Base-by-base conservation (phyloP, 2,329 filamentous ascomycete species). In the Exophiala spinifera region DNA sequence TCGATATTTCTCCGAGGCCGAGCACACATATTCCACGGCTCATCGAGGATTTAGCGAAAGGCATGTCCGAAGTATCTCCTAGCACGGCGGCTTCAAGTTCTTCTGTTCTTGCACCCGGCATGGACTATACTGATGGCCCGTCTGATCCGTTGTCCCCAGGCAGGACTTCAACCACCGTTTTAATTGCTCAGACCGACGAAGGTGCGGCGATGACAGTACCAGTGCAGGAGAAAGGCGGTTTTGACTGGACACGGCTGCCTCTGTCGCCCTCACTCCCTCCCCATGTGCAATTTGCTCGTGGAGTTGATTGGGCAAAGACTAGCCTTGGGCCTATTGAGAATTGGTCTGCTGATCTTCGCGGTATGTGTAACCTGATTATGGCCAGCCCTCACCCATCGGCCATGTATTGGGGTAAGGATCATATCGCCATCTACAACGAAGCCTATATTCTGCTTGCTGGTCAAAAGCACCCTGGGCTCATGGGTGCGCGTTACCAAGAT, bases 321-420 rank as follows among this genome's bases (percentile, higher is more conserved):
- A 74, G 84, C 3, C 74, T 94, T 1, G 89, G 89, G 0, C 86
- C 88, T 0, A 89, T 94, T 17, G 85, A 88, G 59, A 73, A 77
- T 45, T 95, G 89, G 88, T 74, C 80, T 1, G 73, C 81, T 25
- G 87, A 91, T 63, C 72, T 94, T 46, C 80, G 89, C 50, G 82
- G 84, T 59, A 89, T 91, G 84, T 86, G 87, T 46, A 92, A 91
- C 67, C 72, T 92, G 40, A 83, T 95, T 62, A 91, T 94, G 87
- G 86, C 82, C 13, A 87, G 82, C 55, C 87, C 87, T 10, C 84
- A 90, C 65, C 86, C 87, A 1, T 83, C 85, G 4, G 85, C 86
- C 6, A 83, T 91, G 77, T 92, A 91, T 67, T 92, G 89, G 88
- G 88, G 88, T 0, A 75, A 78, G 1, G 84, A 91, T 11, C 75